phyloP scores from a whole-genome alignment of 2,329 filamentous ascomycete species.

The Paecilomyces fulvus region DNA sequence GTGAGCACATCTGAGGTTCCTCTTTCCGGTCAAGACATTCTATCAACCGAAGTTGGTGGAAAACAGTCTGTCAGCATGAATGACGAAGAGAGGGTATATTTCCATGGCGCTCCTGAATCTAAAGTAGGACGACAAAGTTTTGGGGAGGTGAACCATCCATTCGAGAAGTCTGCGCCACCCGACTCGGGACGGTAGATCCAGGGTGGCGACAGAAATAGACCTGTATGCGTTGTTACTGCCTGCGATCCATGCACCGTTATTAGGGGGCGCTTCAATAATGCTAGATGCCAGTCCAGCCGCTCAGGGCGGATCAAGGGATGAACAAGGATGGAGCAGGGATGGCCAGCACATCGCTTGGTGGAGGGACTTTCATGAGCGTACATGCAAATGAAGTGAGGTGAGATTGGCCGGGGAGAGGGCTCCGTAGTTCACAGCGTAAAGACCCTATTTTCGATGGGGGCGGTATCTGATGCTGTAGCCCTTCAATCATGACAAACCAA shows the following conservation, averaged over 20 bases:
- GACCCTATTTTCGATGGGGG: background rate
- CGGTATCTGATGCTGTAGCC: background rate
- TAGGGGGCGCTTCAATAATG: background rate
- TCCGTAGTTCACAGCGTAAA: background rate
- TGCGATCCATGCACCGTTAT: background rate
- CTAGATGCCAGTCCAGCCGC: background rate
- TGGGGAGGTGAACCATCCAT: background rate
- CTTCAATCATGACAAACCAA: background rate
- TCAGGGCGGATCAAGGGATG: background rate
- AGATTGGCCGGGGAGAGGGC: background rate
- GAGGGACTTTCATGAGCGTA: background rate
- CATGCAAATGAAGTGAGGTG: background rate
- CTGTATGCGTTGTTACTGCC: background rate
- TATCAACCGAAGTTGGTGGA: background rate
- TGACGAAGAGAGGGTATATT: background rate
- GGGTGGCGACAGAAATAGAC: slow-evolving; percentile 5
- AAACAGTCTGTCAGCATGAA: background rate
- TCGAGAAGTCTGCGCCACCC: background rate
- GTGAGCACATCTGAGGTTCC: background rate
- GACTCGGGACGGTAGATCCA: background rate
- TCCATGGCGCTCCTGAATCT: background rate
- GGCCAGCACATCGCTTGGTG: background rate
- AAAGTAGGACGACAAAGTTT: background rate
- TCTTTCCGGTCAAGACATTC: background rate
- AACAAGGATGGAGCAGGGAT: background rate